Percentiles rank a stretch among this genome's conserved stretches.
These are phyloP conservation scores for Coleophoma crateriformis DNA, from an alignment of 2,329 filamentous ascomycete genomes.

Conservation along the genomic window DNA sequence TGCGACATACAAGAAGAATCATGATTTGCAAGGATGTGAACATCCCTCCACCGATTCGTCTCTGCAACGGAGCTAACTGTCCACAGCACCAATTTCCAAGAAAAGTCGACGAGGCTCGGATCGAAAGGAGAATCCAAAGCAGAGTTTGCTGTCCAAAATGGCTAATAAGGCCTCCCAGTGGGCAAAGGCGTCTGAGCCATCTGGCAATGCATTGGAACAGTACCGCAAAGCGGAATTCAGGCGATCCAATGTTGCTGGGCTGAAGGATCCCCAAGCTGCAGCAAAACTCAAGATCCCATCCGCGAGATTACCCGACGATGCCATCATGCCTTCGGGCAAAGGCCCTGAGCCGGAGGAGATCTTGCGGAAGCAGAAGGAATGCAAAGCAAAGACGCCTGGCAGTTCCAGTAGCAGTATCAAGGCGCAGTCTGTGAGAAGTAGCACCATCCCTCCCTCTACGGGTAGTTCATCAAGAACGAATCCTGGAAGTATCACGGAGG, in stretches of 20 bases:
- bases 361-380: background rate
- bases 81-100: background rate
- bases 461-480: background rate
- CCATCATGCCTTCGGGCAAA: background rate
- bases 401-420: background rate
- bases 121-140: background rate
- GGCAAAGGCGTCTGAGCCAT: background rate
- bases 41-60: too few relatives aligned
- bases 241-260: background rate
- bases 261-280: background rate
- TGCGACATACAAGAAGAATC: too few relatives aligned
- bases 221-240: background rate
- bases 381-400: background rate
- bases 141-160: background rate
- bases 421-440: background rate
- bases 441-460: background rate
- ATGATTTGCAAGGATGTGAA: too few relatives aligned
- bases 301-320: background rate
- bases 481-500: background rate
- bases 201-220: background rate
- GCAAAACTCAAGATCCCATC: background rate
- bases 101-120: background rate
- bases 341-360: background rate
- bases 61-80: background rate
- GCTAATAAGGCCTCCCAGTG: background rate